phyloP scores from a whole-genome alignment of 257 asterid species.

The Solanum sejunctum region DNA sequence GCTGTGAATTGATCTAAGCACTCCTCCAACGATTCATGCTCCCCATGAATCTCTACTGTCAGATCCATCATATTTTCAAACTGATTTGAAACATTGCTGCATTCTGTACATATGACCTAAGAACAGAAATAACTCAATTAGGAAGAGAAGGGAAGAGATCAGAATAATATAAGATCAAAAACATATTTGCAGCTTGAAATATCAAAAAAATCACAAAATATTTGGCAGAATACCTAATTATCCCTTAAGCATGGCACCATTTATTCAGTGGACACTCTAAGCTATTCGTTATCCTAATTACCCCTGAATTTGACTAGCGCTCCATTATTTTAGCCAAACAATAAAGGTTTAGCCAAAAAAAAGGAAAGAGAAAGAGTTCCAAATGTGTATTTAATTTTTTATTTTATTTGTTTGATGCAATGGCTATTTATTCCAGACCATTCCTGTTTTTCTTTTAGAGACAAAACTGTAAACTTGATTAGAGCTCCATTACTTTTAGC shows the following conservation, averaged over 20 bases:
- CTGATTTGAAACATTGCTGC: constrained; percentile 78
- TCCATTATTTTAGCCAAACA: neutral
- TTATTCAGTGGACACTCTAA: neutral
- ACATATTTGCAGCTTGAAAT: neutral
- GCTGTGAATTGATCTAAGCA: constrained; percentile 96
- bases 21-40: constrained; percentile 89
- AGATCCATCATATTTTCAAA: constrained; percentile 97
- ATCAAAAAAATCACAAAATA: neutral
- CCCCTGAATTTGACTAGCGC: neutral
- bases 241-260: neutral
- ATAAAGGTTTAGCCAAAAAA: neutral
- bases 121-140: neutral
- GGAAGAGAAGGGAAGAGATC: neutral
- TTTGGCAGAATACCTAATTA: neutral
- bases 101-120: constrained; percentile 88
- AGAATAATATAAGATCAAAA: neutral
- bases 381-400: neutral
- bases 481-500: neutral
- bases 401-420: neutral
- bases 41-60: constrained; percentile 97
- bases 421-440: neutral
- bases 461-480: neutral
- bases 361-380: neutral
- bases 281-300: neutral
- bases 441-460: neutral